phyloP scores from a whole-genome alignment of 192 early-diverging fungal species.

The Borealophlyctis nickersoniae region DNA sequence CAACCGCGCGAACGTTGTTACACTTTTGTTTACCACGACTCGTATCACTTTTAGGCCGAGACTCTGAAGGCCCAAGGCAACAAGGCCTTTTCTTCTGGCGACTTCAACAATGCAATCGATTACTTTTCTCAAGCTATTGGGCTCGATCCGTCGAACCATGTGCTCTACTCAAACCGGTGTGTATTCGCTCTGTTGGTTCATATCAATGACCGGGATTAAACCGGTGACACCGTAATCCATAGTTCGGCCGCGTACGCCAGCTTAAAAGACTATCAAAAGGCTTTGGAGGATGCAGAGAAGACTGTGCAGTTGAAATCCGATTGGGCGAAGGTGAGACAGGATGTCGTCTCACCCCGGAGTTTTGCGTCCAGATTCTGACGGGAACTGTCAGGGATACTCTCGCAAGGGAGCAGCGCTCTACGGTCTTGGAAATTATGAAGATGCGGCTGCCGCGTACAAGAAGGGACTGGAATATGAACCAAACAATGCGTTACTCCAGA shows the following conservation, averaged over 20 bases:
- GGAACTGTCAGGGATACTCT: conserved; percentile 62
- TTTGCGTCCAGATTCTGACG: neutral
- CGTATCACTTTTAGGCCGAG: conserved; percentile 60
- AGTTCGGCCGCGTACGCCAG: conserved; percentile 82
- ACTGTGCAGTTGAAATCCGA: conserved; percentile 76
- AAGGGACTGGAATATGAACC: conserved; percentile 78
- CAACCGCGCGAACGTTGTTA: too few species aligned
- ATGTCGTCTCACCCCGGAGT: neutral
- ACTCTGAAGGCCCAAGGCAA: conserved; percentile 78
- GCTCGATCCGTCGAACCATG: conserved; percentile 84
- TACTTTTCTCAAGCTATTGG: conserved; percentile 81
- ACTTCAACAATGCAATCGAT: conserved; percentile 73
- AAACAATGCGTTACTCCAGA: conserved; percentile 68
- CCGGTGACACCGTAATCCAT: conserved; percentile 4
- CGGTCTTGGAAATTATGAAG: conserved; percentile 63
- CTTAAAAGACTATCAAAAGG: conserved; percentile 72
- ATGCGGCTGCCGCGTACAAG: conserved; percentile 76
- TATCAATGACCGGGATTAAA: conserved; percentile 11
- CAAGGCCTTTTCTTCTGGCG: conserved; percentile 76
- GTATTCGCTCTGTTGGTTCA: conserved; percentile 3
- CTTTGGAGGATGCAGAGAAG: conserved; percentile 81
- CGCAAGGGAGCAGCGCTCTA: conserved; percentile 85
- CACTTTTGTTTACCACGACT: too few species aligned
- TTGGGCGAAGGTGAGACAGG: conserved; percentile 69
- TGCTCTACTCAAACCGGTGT: conserved; percentile 82